Percentiles rank a stretch among this genome's conserved stretches.
Conservation (phyloP, 2,329 filamentous ascomycete genomes). For the Magnaporthiopsis rhizophila region DNA sequence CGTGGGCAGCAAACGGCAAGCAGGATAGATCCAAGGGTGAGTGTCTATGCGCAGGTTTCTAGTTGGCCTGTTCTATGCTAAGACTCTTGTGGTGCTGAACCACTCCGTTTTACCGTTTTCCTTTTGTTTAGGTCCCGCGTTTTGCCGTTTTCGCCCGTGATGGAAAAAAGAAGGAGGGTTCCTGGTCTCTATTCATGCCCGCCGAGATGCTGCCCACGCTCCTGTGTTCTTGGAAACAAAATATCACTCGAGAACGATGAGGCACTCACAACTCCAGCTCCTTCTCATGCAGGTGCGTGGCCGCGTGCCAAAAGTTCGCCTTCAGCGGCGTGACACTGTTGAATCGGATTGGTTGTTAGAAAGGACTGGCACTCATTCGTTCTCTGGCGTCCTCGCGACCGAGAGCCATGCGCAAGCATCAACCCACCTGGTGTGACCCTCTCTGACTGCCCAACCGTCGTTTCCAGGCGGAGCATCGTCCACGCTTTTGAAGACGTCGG, state of each 20-base stretch:
- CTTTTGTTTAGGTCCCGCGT: no score
- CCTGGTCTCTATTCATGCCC: no score
- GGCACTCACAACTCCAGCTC: slow-evolving; percentile 78
- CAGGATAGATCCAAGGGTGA: neutral
- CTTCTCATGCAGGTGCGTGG: slow-evolving; percentile 51
- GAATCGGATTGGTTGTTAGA: slow-evolving; percentile 10
- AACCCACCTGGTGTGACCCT: slow-evolving; percentile 73
- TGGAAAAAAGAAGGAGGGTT: neutral
- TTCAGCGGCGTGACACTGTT: slow-evolving; percentile 78
- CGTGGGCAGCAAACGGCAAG: neutral
- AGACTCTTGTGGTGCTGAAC: neutral
- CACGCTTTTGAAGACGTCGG: slow-evolving; percentile 83
- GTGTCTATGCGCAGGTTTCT: neutral
- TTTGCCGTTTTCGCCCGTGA: neutral
- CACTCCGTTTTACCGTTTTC: neutral
- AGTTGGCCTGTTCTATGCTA: neutral
- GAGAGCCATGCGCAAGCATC: neutral
- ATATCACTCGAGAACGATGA: neutral
- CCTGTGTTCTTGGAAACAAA: neutral
- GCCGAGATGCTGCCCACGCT: neutral
- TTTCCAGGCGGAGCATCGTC: slow-evolving; percentile 70
- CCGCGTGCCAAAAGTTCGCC: slow-evolving; percentile 83
- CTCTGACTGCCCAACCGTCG: slow-evolving; percentile 87
- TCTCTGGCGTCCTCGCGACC: no score
- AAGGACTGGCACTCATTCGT: neutral